Evolutionary conservation across 352 stramenopile genomes (phyloP), one percentile per base, ranked within the genome.

Genomic region (Phytophthora melonis): DNA sequence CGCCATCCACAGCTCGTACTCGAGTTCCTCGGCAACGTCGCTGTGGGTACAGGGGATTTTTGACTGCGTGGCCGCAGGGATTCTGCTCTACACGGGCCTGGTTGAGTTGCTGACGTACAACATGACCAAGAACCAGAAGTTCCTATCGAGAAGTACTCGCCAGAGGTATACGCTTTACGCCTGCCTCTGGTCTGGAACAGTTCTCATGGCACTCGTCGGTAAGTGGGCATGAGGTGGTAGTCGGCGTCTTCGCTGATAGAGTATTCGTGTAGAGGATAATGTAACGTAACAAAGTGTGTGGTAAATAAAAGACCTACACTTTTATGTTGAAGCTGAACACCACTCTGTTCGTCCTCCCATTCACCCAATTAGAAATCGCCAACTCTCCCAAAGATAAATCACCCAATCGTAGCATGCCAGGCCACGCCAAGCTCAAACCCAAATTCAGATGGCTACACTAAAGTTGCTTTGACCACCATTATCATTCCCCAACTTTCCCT

Each of bases 101-200:
- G 81, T 93, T 16, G 79, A 90, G 62, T 65, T 93, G 41, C 63
- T 94, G 63, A 88, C 86, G 63, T 84, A 90, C 76, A 86, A 92
- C 68, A 84, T 93, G 75, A 92, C 85, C 32, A 87, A 59, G 13
- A 93, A 92, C 73, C 36, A 72, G 5, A 74, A 83, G 57, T 93
- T 95, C 72, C 72, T 90, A 41, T 72, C 59, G 21, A 72, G 75
- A 3, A 64, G 58, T 1, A 43, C 68, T 3, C 16, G 49, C 0
- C 66, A 91, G 47, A 80, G 82, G 3, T 75, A 85, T 16, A 50
- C 78, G 21, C 45, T 89, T 21, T 87, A 91, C 58, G n/a, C 79
- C 9, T 75, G 64, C 13, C 64, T 87, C 47, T 88, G 79, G 77
- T 58, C 91, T 14, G 83, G 84, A 5, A 80, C 86, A 8, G 79